Evolutionary conservation across 1,284 basidiomycete species (phyloP).

Genomic region (Moesziomyces aphidis): DNA sequence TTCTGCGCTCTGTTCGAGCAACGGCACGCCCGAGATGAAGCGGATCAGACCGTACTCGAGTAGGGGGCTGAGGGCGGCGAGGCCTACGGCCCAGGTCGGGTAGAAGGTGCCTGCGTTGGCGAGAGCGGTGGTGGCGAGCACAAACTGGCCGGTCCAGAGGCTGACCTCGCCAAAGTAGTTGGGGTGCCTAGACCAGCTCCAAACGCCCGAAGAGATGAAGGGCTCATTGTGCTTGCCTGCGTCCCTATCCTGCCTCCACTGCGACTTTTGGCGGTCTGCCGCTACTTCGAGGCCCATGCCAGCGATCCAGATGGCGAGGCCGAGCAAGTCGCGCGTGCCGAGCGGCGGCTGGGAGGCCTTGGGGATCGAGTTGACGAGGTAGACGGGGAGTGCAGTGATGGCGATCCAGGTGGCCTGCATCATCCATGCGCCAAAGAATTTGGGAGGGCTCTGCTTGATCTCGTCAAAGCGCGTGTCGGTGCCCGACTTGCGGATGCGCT

Average conservation of each 20-base stretch:
- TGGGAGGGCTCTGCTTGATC: conserved; percentile 75
- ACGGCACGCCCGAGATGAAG: conserved; percentile 77
- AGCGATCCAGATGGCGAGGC: conserved; percentile 73
- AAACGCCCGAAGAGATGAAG: conserved; percentile 79
- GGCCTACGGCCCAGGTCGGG: conserved; percentile 69
- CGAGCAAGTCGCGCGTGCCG: conserved; percentile 74
- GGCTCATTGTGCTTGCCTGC: conserved; percentile 78
- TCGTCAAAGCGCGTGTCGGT: conserved; percentile 79
- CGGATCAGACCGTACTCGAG: conserved; percentile 73
- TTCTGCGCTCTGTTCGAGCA: conserved; percentile 75
- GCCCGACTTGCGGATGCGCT: conserved; percentile 72
- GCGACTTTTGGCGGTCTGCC: conserved; percentile 76
- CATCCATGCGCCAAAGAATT: conserved; percentile 78
- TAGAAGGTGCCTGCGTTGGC: conserved; percentile 56
- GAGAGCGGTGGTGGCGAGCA: conserved; percentile 68
- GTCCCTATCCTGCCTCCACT: conserved; percentile 77
- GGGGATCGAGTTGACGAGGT: conserved; percentile 75
- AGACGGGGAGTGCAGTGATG: conserved; percentile 73
- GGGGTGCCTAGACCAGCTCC: conserved; percentile 79
- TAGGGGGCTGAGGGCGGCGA: conserved; percentile 75
- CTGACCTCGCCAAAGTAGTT: conserved; percentile 84
- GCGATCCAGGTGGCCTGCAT: conserved; percentile 81
- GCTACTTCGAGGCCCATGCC: conserved; percentile 57
- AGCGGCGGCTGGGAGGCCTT: conserved; percentile 74
- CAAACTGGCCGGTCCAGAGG: conserved; percentile 79